Evolutionary conservation across 192 early-diverging fungal genomes (phyloP), one percentile per base, ranked within the genome.

Genomic region (Mortierella alpina): DNA sequence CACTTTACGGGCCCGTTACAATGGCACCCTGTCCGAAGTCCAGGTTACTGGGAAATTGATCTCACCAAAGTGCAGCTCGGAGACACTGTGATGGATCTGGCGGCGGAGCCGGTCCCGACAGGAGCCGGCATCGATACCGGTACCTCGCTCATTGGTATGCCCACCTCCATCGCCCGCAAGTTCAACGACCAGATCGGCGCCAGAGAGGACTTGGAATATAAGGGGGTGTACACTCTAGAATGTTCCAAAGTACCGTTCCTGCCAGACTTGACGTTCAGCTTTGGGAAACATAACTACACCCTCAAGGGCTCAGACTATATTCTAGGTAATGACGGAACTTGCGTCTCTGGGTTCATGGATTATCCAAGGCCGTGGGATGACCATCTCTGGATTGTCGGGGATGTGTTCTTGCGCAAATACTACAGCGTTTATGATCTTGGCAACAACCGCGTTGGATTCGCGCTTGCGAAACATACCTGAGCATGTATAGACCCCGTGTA

Each of bases 1-100:
- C 95, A 92, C 76, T 97, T 90, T 82, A 83, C 67, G 9, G 92
- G 92, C 45, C 85, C 91, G 12, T 82, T 93, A 59, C 71, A 87
- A 55, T 99, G 93, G 92, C 91, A 95, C 58, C 89, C 93, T 22
- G 92, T 99, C 65, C 87, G 90, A 50, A 92, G 96, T 75, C 95
- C 96, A 84, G 96, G 90, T 1, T 99, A 99, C 86, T 99, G 98
- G 98, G 98, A 99, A 85, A 95, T 98, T 55, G 91, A 92, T 41
- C 84, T 99, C 17, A 85, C 92, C 64, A 87, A 91, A 67, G 88
- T 95, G 57, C 88, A 84, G 56, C 89, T 98, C 68, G 96, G 91
- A 66, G 94, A 91, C 50, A 90, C 92, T n/a, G 86, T 90, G 31
- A 76, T 96, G 66, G 75, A 89, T 41, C 44, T 97, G 47, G 83